phyloP scores from a whole-genome alignment of 2,329 filamentous ascomycete species.

The Stagonosporopsis rhizophila region DNA sequence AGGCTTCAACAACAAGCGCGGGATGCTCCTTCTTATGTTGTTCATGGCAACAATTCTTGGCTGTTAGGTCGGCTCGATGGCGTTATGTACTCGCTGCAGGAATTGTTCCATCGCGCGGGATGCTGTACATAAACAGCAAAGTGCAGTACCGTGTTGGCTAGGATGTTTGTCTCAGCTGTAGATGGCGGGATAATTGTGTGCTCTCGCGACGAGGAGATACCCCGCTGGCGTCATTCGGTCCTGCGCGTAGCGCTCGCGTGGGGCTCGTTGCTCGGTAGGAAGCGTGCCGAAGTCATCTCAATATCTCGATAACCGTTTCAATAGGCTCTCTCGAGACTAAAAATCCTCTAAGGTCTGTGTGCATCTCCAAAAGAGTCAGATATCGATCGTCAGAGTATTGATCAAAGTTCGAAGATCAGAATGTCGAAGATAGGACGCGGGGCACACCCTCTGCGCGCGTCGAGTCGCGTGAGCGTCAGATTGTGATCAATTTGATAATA shows the following conservation, averaged over 20 bases:
- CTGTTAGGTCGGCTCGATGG: constrained; percentile 16
- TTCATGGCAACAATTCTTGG: constrained; percentile 14
- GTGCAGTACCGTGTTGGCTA: constrained; percentile 26
- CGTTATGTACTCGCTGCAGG: constrained; percentile 21
- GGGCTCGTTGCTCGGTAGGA: constrained; percentile 24
- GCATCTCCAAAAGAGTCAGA: neutral
- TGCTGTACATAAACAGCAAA: constrained; percentile 20
- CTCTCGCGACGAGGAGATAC: constrained; percentile 28
- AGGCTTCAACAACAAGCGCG: constrained; percentile 5
- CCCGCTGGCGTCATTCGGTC: constrained; percentile 30
- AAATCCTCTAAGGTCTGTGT: neutral
- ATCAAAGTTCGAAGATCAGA: neutral
- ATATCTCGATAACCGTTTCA: neutral
- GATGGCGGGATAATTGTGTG: constrained; percentile 36
- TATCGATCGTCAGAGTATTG: neutral
- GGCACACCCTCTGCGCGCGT: neutral
- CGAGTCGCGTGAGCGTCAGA: neutral
- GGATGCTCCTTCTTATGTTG: constrained; percentile 25
- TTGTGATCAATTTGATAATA: neutral
- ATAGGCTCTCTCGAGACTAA: neutral
- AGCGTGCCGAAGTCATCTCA: constrained; percentile 23
- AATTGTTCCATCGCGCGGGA: constrained; percentile 26
- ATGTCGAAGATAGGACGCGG: neutral
- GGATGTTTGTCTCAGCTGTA: constrained; percentile 16
- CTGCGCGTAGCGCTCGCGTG: constrained; percentile 18